Evolutionary conservation across 352 stramenopile species (phyloP), one percentile per base, ranked within the genome.

Genomic region (Elongisporangium undulatum): DNA sequence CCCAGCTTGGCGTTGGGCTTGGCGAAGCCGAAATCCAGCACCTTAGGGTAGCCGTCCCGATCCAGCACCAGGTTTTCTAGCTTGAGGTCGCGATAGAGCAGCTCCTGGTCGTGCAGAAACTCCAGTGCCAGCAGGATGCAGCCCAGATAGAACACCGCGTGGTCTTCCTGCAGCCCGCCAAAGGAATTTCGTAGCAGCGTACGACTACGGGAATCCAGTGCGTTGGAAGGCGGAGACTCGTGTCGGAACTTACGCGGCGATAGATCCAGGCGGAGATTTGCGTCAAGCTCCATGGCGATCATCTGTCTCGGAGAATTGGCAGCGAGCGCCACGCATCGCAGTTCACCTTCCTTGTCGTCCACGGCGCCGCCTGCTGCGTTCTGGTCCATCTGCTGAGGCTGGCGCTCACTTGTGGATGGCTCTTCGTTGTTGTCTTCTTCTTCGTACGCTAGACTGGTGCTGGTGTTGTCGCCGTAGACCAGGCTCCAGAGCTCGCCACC

Each of bases 71-170:
- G 66, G 66, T 96, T 96, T 61, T 96, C 88, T 23, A 93, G 74
- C 70, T 97, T 96, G 17, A 96, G 67, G 53, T 96, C 88, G 10
- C 88, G 80, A 69, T 95, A 96, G 49, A 91, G 66, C 49, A 93
- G 63, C 24, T 77, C 65, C 60, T 62, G 56, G 16, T 56, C 59
- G 60, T 93, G 84, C 51, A 94, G 41, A 68, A 85, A 89, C 49
- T 97, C 80, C 29, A 99, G 90, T 12, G 96, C 95, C 5, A 92
- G 72, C 20, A 95, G 79, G 26, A 99, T 89, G 69, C 98, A 96
- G 1, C 95, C 95, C 1, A 91, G 79, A 72, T 99, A 99, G 73
- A 99, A 99, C 12, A 78, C 79, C 2, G 85, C 89, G 59, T 92
- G 78, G 16, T 69, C 61, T 78, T 98, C 96, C 12, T 80, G 66